Conservation (phyloP, 179 eudicot genomes). For the Spinacia oleracea region DNA sequence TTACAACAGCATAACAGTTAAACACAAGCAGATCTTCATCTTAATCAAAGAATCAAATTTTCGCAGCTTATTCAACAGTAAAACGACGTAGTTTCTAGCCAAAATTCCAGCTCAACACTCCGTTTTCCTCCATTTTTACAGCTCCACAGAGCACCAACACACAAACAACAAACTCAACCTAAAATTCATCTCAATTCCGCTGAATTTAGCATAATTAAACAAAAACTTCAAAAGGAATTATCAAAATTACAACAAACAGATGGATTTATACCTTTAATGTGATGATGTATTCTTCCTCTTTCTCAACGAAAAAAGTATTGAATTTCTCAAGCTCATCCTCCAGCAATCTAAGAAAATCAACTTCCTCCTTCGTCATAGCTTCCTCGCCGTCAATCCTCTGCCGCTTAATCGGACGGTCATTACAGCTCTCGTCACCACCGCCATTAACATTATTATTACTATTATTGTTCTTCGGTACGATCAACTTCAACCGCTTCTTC, state of each 20-base stretch:
- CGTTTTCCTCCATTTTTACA: neutral
- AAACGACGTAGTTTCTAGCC: neutral
- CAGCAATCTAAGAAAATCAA: conserved; percentile 60
- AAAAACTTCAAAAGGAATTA: neutral
- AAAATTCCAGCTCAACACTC: neutral
- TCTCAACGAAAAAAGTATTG: conserved; percentile 75
- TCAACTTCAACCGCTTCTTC: conserved; percentile 69
- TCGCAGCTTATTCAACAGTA: neutral
- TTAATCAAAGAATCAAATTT: neutral
- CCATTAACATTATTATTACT: neutral
- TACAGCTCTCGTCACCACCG: conserved; percentile 10
- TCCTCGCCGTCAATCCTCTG: conserved; percentile 37
- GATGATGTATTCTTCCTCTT: conserved; percentile 93
- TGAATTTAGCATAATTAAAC: neutral
- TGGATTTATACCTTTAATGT: conserved; percentile 64
- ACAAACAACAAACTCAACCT: neutral
- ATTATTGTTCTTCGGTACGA: conserved; percentile 38
- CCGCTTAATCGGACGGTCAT: conserved; percentile 42
- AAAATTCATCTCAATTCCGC: conserved; percentile 8
- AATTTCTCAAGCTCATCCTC: conserved; percentile 89
- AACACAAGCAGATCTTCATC: neutral
- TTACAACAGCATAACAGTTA: neutral
- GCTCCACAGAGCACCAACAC: neutral
- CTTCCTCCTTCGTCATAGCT: conserved; percentile 60
- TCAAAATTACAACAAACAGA: neutral